Conservation (phyloP, 192 early-diverging fungal species). For the Entomortierella chlamydospora region DNA sequence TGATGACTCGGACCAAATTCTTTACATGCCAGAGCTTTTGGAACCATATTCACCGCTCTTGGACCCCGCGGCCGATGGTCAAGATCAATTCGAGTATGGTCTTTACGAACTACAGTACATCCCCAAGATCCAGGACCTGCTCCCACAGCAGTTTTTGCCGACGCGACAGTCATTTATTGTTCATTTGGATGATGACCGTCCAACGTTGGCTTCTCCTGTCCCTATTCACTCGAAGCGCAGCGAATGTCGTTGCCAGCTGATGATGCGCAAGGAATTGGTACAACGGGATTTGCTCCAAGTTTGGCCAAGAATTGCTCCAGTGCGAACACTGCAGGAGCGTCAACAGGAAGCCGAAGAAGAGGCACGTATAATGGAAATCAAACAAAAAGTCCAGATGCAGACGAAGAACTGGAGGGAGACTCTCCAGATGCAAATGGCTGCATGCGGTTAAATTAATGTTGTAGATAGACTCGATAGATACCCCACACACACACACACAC, state of each 20-base stretch:
- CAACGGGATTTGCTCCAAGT: constrained; percentile 42
- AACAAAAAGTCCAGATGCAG: constrained; percentile 48
- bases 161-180: constrained; percentile 46
- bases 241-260: constrained; percentile 51
- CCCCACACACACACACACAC: too few relatives aligned
- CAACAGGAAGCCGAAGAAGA: constrained; percentile 46
- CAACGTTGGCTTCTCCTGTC: constrained; percentile 40
- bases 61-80: constrained; percentile 38
- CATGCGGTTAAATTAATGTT: constrained; percentile 21
- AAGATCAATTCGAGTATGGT: constrained; percentile 52
- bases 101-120: constrained; percentile 50
- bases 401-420: constrained; percentile 44
- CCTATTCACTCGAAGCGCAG: constrained; percentile 24
- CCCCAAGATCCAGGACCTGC: constrained; percentile 44
- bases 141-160: constrained; percentile 38
- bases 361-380: constrained; percentile 43
- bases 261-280: constrained; percentile 51
- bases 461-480: too few relatives aligned
- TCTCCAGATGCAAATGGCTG: constrained; percentile 27
- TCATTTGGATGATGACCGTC: constrained; percentile 48
- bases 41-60: constrained; percentile 46
- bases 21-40: constrained; percentile 1
- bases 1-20: constrained; percentile 3
- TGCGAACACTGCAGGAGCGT: constrained; percentile 27
- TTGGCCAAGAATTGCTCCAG: constrained; percentile 29